These are phyloP conservation scores for Salix brachista DNA, from an alignment of 345 rosid species.

Conservation along the genomic window DNA sequence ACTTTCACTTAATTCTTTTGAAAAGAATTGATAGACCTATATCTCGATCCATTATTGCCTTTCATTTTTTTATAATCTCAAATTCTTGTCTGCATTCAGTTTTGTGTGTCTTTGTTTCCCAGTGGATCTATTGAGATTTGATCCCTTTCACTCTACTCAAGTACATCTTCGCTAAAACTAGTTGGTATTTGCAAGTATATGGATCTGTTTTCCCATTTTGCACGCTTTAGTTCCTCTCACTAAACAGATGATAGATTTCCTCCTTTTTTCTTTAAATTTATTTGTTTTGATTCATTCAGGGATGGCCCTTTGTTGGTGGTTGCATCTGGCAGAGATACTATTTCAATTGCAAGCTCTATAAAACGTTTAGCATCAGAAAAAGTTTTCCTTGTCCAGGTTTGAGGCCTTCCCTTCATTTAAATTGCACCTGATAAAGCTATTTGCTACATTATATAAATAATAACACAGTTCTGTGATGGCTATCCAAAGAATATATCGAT, in stretches of 20 bases:
- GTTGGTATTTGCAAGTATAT: background rate
- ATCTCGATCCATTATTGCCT: too few relatives aligned
- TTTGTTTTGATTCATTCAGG: conserved; percentile 35
- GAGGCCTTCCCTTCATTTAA: conserved; percentile 3
- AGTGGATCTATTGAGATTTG: background rate
- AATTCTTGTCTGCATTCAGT: background rate
- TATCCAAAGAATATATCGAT: background rate
- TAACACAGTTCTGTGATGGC: background rate
- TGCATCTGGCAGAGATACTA: conserved; percentile 94
- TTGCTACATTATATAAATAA: background rate
- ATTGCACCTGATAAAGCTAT: background rate
- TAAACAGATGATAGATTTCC: background rate
- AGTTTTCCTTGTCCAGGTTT: conserved; percentile 90
- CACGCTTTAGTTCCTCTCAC: background rate
- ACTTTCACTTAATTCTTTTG: too few relatives aligned
- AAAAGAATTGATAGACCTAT: too few relatives aligned
- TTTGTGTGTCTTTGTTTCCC: background rate
- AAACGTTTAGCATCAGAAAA: conserved; percentile 76
- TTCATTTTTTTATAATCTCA: background rate
- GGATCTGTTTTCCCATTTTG: background rate
- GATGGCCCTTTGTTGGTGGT: conserved; percentile 90
- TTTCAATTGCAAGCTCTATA: conserved; percentile 84
- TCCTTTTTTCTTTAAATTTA: background rate
- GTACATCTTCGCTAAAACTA: background rate
- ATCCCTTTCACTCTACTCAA: background rate